Percentiles rank a stretch among this genome's conserved stretches.
These are phyloP conservation scores for Oemleria cerasiformis DNA, from an alignment of 306 rosid genomes.

Conservation along the genomic window DNA sequence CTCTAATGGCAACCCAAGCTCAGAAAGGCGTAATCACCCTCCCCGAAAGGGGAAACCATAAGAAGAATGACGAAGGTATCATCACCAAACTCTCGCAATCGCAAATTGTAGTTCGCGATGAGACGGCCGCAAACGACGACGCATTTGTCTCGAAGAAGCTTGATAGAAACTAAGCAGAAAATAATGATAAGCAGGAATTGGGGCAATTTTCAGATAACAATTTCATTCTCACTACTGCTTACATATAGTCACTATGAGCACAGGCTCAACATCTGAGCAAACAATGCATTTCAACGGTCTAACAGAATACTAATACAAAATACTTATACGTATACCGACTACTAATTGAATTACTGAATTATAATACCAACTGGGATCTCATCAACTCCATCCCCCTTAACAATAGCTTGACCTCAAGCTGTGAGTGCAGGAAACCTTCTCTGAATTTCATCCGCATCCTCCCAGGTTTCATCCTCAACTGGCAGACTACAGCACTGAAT, in stretches of 20 bases:
- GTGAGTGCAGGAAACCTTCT: background rate
- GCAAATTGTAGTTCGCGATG: constrained; percentile 48
- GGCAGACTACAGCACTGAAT: background rate
- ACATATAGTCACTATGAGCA: too few species aligned
- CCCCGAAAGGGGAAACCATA: constrained; percentile 53
- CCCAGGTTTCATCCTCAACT: background rate
- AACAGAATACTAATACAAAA: too few species aligned
- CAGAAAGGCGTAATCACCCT: constrained; percentile 81
- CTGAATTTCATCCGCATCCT: background rate
- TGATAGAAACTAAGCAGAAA: too few species aligned
- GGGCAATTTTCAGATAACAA: too few species aligned
- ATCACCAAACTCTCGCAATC: constrained; percentile 54
- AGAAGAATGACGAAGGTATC: constrained; percentile 27
- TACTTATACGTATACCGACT: too few species aligned
- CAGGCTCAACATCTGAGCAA: too few species aligned
- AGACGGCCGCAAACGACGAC: constrained; percentile 59
- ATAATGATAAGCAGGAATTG: too few species aligned
- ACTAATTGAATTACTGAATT: too few species aligned
- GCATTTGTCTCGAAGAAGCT: constrained; percentile 65
- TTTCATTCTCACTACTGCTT: too few species aligned
- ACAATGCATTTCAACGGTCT: too few species aligned
- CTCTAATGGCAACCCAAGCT: constrained; percentile 57
- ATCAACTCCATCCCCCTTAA: background rate
- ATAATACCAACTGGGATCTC: too few species aligned
- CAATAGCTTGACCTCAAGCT: background rate